Percentiles rank a stretch among this genome's conserved stretches.
These are phyloP conservation scores for Mortierella sp. DNA, from an alignment of 371 early-diverging fungal species.

Conservation along the genomic window DNA sequence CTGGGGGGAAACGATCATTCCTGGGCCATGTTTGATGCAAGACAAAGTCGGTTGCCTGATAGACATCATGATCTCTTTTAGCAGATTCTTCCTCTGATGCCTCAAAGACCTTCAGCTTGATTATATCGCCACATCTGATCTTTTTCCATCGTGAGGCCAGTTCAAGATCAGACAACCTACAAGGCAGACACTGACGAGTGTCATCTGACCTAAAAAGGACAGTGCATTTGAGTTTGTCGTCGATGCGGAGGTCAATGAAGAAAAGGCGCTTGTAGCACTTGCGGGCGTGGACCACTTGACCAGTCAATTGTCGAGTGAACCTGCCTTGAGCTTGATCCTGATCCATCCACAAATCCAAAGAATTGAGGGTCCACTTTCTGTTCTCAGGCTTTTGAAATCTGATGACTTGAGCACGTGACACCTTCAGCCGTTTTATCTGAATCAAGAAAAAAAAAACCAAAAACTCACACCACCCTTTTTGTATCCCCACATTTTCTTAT, in stretches of 20 bases:
- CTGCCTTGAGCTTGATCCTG: not conserved
- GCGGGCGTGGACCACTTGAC: slow-evolving; percentile 64
- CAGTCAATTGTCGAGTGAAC: slow-evolving; percentile 15
- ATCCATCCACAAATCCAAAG: not conserved
- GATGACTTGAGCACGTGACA: no score
- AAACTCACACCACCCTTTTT: not conserved
- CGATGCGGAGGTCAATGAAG: slow-evolving; percentile 67
- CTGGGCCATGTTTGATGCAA: slow-evolving; percentile 55
- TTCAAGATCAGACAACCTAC: slow-evolving; percentile 15
- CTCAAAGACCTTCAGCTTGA: slow-evolving; percentile 52
- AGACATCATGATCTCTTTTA: slow-evolving; percentile 57
- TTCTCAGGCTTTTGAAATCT: no score
- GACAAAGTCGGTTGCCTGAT: slow-evolving; percentile 60
- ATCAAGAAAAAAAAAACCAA: not conserved
- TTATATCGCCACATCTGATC: slow-evolving; percentile 56
- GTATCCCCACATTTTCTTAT: not conserved
- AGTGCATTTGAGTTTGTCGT: slow-evolving; percentile 54
- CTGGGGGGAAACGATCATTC: slow-evolving; percentile 56
- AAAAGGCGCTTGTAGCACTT: slow-evolving; percentile 62
- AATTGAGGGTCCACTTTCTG: not conserved
- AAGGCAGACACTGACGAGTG: slow-evolving; percentile 29
- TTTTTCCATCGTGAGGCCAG: slow-evolving; percentile 58
- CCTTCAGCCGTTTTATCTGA: not conserved
- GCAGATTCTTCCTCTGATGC: slow-evolving; percentile 56
- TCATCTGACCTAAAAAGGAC: slow-evolving; percentile 67